These are phyloP conservation scores for Ceratobasidium sp. DNA, from an alignment of 1,284 basidiomycete species.

Conservation along the genomic window DNA sequence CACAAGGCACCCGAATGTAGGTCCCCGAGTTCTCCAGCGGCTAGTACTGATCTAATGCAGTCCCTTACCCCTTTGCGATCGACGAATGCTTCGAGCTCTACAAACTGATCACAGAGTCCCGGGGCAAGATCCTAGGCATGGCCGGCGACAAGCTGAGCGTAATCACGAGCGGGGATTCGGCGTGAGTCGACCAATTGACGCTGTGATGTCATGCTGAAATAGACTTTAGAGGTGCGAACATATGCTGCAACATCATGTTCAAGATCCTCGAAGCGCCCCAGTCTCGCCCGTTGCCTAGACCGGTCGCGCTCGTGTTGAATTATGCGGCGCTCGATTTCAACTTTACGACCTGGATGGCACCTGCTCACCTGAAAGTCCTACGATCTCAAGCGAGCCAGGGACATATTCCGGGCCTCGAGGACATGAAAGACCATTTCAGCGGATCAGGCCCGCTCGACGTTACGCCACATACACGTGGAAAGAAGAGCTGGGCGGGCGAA, in stretches of 20 bases:
- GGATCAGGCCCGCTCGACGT: slow-evolving; percentile 89
- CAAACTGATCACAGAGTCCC: slow-evolving; percentile 78
- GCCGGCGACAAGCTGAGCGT: slow-evolving; percentile 75
- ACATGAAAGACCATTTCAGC: slow-evolving; percentile 87
- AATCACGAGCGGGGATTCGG: slow-evolving; percentile 88
- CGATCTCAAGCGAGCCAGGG: slow-evolving; percentile 78
- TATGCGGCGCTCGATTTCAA: slow-evolving; percentile 93
- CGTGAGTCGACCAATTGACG: slow-evolving; percentile 62
- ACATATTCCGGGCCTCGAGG: slow-evolving; percentile 55
- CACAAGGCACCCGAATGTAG: slow-evolving; percentile 95
- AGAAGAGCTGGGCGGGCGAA: slow-evolving; percentile 49
- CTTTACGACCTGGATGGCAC: slow-evolving; percentile 97
- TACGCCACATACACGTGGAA: slow-evolving; percentile 53
- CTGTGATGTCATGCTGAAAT: slow-evolving; percentile 12
- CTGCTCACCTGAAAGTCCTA: slow-evolving; percentile 81
- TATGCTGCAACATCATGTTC: slow-evolving; percentile 82
- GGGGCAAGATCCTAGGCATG: slow-evolving; percentile 84
- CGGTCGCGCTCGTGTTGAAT: slow-evolving; percentile 81
- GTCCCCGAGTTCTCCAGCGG: slow-evolving; percentile 44
- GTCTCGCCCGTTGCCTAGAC: slow-evolving; percentile 53
- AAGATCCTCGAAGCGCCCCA: slow-evolving; percentile 77
- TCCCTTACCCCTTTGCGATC: slow-evolving; percentile 93
- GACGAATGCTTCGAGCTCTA: slow-evolving; percentile 95
- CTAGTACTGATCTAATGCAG: slow-evolving; percentile 52
- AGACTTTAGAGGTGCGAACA: slow-evolving; percentile 74